Percentiles rank a stretch among this genome's conserved stretches.
Evolutionary conservation across 345 rosid genomes (phyloP).

Genomic region (Eucalyptus globulus): DNA sequence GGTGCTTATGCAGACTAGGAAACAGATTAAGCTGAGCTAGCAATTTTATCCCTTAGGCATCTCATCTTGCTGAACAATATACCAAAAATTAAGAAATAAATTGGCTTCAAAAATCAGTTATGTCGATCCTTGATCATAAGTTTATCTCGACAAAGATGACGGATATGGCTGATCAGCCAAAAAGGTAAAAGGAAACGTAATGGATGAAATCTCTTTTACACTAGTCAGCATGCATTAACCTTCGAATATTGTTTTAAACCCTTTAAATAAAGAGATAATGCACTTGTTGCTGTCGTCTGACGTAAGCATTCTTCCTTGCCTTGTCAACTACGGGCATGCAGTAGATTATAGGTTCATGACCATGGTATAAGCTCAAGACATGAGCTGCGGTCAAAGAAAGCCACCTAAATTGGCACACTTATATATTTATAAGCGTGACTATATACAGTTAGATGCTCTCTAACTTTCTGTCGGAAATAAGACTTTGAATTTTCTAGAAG

Average conservation of each 20-base stretch:
- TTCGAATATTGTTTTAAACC: neutral
- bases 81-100: neutral
- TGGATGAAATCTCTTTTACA: neutral
- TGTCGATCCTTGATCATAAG: neutral
- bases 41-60: neutral
- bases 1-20: neutral
- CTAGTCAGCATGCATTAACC: neutral
- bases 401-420: neutral
- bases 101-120: neutral
- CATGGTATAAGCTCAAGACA: neutral
- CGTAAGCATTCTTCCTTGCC: neutral
- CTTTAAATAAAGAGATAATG: neutral
- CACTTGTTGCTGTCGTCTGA: neutral
- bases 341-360: neutral
- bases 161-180: neutral
- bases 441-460: neutral
- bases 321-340: neutral
- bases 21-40: neutral
- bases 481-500: neutral
- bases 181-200: neutral
- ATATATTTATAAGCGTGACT: neutral
- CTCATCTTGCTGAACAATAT: neutral
- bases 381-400: neutral
- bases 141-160: neutral
- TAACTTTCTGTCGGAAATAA: neutral